Conservation (phyloP, 2,329 filamentous ascomycete species). For the Trichoderma koningii region DNA sequence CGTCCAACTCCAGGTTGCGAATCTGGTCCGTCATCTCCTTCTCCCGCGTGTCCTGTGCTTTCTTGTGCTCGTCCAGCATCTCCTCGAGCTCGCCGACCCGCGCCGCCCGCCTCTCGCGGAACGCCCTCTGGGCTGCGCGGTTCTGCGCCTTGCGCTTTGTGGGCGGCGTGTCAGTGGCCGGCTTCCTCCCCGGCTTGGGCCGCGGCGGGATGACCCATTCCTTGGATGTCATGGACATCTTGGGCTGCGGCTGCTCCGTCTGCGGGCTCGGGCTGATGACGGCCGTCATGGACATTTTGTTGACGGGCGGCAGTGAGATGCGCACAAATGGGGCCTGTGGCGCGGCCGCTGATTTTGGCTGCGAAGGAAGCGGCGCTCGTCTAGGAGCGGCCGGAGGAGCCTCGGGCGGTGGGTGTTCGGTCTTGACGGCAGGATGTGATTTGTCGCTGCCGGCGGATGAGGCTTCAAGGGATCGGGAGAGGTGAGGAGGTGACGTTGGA, state of each 20-base stretch:
- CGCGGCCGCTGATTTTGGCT: conserved; percentile 31
- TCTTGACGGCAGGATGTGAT: not conserved
- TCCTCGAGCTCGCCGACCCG: conserved; percentile 77
- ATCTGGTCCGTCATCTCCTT: conserved; percentile 60
- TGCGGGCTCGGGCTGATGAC: conserved; percentile 47
- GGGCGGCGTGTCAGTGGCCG: conserved; percentile 86
- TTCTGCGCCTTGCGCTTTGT: conserved; percentile 96
- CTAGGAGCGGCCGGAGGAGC: conserved; percentile 31
- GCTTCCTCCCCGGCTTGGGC: conserved; percentile 89
- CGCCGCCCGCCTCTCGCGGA: conserved; percentile 82
- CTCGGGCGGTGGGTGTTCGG: conserved; percentile 9
- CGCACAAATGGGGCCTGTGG: conserved; percentile 38
- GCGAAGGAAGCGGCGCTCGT: conserved; percentile 39
- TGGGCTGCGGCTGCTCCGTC: conserved; percentile 48
- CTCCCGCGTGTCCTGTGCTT: conserved; percentile 58
- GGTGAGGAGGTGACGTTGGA: conserved; percentile 27
- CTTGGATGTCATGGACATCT: conserved; percentile 69
- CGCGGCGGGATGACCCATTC: conserved; percentile 85
- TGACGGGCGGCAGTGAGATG: conserved; percentile 42
- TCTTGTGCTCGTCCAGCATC: conserved; percentile 63
- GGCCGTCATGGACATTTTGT: conserved; percentile 53
- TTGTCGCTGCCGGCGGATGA: not conserved
- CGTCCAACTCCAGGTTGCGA: conserved; percentile 61
- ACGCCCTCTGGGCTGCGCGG: conserved; percentile 84
- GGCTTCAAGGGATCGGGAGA: conserved; percentile 6